Base-by-base conservation (phyloP, 164 flowering plant species). In the Umbilicus rupestris region DNA sequence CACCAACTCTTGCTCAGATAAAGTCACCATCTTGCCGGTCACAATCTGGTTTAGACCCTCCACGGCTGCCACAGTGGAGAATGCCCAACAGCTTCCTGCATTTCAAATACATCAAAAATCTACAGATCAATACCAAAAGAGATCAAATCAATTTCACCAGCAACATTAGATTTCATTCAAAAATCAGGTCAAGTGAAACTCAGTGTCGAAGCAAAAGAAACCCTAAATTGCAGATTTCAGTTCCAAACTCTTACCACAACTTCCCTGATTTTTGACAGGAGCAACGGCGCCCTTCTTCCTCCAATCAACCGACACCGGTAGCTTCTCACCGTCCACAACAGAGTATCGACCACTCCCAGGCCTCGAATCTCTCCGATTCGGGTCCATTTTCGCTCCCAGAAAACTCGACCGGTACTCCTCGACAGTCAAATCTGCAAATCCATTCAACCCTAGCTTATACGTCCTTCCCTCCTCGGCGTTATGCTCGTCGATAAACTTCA, bases 1-100 rank as follows among this genome's bases (percentile, higher is more conserved):
- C 11, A 81, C 81, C 63, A 81, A 60, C 66, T 81, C 84, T 59
- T 81, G 84, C 74, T 81, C 84, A 0, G 84, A 81, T 64, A 81
- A 49, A 46, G 81, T 65, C 70, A 75, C 75, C 19, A 79, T 49
- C 5, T 77, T 73, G 15, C 82, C 84, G 0, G 84, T 79, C 2
- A 77, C 82, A 57, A 81, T 81, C 68, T 77, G 66, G 73, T 79
- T 81, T 44, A 81, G 77, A 47, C 82, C 84, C 66, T 81, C 84
- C 63, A 81, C 82, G 0, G 82, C 84, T 39, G 63, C 84, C 29
- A 81, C 46, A 0, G 82, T 73, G 20, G 84, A 81, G 72, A 81
- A 81, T 0, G 84, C 84, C 82, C 84, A 81, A 72, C 84, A 81
- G 66, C 84, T 81, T 73, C 82, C 84, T 81, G 63, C 55, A 71